Evolutionary conservation across 2,329 filamentous ascomycete genomes (phyloP), one percentile per base, ranked within the genome.

Genomic region (Fusarium transvaalense): DNA sequence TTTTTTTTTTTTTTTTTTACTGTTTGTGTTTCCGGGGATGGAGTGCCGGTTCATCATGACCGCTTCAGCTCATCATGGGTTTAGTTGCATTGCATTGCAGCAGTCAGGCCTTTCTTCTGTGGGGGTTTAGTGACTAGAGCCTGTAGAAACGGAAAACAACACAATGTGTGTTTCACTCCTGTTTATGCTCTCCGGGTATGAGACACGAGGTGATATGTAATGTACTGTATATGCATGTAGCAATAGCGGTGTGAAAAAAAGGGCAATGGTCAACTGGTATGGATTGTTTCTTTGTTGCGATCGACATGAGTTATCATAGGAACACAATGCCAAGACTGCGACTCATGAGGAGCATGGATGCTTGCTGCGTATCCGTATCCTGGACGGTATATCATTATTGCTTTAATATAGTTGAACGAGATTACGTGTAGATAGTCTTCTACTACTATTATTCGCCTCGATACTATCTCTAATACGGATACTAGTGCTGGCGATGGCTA

Each of bases 351-450:
- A 52, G 54, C 12, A 45, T 19, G 41, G 25, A 27, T 29, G 29
- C 38, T 37, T 34, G 15, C 27, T 37, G 23, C 54, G 42, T 50
- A 50, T 50, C 47, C 52, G 32, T 52, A 32, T 23, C 25, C 9
- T 25, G 14, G 12, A 38, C 34, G 25, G 10, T 29, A 12, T 29
- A 5, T 29, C 29, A 29, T 29, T 35, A 21, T 43, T 34, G 43
- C 10, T 25, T 7, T 41, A 14, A 10, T 42, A 19, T 6, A 17
- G 9, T 17, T 27, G 23, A 19, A 42, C 15, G 19, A 66, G 46
- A 66, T 66, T 65, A 42, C 51, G 51, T 48, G 37, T 32, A 45
- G n/a, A 19, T 50, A 8, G 32, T 48, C 41, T 45, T 38, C 39
- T 35, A 12, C 41, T 13, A 23, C 52, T 38, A 34, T 14, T 17